Percentiles rank a stretch among this genome's conserved stretches.
Evolutionary conservation across 1,284 basidiomycete species (phyloP).

Genomic region (Anthracocystis setariae): DNA sequence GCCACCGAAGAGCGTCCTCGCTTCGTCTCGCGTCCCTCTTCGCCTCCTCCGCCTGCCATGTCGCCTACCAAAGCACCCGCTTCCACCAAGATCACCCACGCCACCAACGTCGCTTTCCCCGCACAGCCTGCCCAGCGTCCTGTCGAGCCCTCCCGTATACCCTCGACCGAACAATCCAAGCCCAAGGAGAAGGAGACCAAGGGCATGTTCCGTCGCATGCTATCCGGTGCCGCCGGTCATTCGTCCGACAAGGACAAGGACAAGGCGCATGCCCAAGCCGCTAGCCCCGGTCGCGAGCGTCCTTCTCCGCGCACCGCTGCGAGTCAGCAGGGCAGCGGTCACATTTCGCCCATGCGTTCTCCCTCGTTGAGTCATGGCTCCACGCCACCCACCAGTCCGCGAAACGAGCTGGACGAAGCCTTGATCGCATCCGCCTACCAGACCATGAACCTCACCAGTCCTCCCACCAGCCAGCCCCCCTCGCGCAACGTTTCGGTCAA

Average conservation of each 20-base stretch:
- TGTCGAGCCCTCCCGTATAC: conserved; percentile 15
- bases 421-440: conserved; percentile 44
- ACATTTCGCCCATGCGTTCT: conserved; percentile 48
- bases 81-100: conserved; percentile 52
- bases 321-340: conserved; percentile 40
- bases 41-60: conserved; percentile 57
- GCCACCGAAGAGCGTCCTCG: conserved; percentile 7
- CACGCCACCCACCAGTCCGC: conserved; percentile 53
- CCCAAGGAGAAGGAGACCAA: conserved; percentile 57
- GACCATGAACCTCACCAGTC: conserved; percentile 50
- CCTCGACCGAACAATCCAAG: conserved; percentile 25
- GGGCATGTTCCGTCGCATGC: conserved; percentile 64
- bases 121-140: conserved; percentile 11
- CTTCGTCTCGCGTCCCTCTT: conserved; percentile 33
- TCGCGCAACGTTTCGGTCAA: conserved; percentile 60
- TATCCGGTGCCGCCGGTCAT: conserved; percentile 45
- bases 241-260: conserved; percentile 31
- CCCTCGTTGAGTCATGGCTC: conserved; percentile 45
- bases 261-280: conserved; percentile 7
- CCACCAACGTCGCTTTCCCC: conserved; percentile 18
- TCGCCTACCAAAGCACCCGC: conserved; percentile 50
- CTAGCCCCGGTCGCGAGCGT: conserved; percentile 37
- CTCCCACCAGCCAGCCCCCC: conserved; percentile 48
- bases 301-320: conserved; percentile 29
- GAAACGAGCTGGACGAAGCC: conserved; percentile 48